Evolutionary conservation across 768 basidiomycete genomes (phyloP).

Genomic region (Erythrobasidium yunnanense): DNA sequence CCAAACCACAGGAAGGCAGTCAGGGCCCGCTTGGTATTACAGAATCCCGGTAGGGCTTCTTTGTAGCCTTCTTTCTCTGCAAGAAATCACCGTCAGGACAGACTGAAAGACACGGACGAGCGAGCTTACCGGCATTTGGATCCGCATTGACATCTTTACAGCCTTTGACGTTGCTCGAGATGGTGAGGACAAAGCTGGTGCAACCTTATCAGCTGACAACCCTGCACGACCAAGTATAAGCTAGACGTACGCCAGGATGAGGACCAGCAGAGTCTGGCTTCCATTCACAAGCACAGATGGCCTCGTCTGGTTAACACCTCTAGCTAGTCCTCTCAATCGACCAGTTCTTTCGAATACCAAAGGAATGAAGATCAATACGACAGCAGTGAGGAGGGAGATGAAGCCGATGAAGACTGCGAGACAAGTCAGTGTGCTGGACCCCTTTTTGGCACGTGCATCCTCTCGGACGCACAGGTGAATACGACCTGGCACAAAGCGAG

Average conservation of each 20-base stretch:
- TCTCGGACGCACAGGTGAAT: not conserved
- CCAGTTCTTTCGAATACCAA: constrained; percentile 20
- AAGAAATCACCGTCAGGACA: not conserved
- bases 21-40: constrained; percentile 34
- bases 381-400: constrained; percentile 26
- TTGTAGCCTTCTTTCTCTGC: constrained; percentile 15
- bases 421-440: not conserved
- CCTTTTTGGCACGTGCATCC: not conserved
- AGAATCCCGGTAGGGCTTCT: constrained; percentile 32
- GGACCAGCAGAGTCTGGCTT: constrained; percentile 8
- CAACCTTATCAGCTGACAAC: constrained; percentile 10
- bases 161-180: constrained; percentile 33
- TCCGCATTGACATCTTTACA: constrained; percentile 34
- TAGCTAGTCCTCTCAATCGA: constrained; percentile 25
- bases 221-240: not conserved
- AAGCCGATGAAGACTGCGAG: constrained; percentile 6
- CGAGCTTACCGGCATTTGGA: constrained; percentile 30
- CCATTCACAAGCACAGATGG: constrained; percentile 30
- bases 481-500: constrained; percentile 10
- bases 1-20: constrained; percentile 37
- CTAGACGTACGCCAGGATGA: constrained; percentile 26
- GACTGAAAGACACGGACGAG: not conserved
- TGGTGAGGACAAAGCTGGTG: constrained; percentile 31
- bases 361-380: constrained; percentile 28
- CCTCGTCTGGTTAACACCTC: constrained; percentile 30